Percentiles rank a stretch among this genome's conserved stretches.
These are phyloP conservation scores for Candida mattraensis DNA, from an alignment of 805 yeast genomes.

Conservation along the genomic window DNA sequence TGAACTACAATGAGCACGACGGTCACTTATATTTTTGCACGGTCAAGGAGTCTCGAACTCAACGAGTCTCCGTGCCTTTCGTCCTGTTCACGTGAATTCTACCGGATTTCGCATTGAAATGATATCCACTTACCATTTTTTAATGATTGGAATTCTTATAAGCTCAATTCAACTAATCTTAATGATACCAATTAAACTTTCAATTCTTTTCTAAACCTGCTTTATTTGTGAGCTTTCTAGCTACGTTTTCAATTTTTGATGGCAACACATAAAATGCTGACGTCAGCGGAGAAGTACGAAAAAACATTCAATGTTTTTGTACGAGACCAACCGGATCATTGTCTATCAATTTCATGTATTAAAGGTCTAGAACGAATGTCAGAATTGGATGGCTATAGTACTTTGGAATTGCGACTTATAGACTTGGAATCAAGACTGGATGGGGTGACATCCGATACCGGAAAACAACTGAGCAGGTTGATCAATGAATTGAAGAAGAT, in stretches of 20 bases:
- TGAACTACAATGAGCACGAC: background rate
- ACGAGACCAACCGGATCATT: too few relatives aligned
- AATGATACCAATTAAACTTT: background rate
- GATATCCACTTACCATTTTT: constrained; percentile 13
- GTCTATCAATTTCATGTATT: too few relatives aligned
- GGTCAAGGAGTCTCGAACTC: too few relatives aligned
- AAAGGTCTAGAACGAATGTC: too few relatives aligned
- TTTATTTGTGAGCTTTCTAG: constrained; percentile 7
- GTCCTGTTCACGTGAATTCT: too few relatives aligned
- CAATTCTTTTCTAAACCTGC: constrained; percentile 1
- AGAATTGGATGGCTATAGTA: too few relatives aligned
- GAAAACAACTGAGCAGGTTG: constrained; percentile 8
- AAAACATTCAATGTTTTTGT: too few relatives aligned
- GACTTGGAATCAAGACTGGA: constrained; percentile 15
- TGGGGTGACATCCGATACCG: constrained; percentile 7
- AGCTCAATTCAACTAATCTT: background rate
- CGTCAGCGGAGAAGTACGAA: too few relatives aligned
- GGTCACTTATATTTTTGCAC: too few relatives aligned
- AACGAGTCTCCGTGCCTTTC: too few relatives aligned
- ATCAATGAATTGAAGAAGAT: constrained; percentile 4
- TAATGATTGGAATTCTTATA: background rate
- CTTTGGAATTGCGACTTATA: constrained; percentile 15
- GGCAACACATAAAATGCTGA: constrained; percentile 11
- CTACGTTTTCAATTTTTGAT: constrained; percentile 11
- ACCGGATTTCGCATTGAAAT: too few relatives aligned